These are phyloP conservation scores for Fusarium equiseti DNA, from an alignment of 2,329 filamentous ascomycete species.

Conservation along the genomic window DNA sequence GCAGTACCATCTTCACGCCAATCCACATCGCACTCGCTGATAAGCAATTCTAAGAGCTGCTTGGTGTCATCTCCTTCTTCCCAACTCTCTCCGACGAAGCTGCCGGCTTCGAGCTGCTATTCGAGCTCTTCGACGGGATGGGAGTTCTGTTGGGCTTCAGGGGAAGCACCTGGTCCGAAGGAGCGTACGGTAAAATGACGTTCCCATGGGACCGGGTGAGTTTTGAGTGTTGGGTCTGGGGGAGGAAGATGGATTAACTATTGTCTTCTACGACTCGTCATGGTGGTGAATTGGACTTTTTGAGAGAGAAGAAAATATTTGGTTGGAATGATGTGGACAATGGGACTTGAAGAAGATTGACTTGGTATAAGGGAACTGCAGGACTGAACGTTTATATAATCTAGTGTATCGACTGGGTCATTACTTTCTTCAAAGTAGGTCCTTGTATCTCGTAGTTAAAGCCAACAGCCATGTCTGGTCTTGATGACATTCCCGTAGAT, in stretches of 20 bases:
- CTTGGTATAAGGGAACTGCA: neutral
- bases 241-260: neutral
- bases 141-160: neutral
- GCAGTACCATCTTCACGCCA: neutral
- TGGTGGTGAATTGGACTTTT: neutral
- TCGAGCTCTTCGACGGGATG: neutral
- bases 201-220: constrained; percentile 4
- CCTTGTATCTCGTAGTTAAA: neutral
- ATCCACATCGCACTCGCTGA: neutral
- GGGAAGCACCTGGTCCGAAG: constrained; percentile 1
- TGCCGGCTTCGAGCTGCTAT: neutral
- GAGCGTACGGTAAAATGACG: neutral
- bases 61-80: neutral
- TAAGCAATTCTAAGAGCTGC: neutral
- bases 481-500: too few species aligned
- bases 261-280: neutral
- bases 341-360: neutral
- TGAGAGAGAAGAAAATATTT: too few species aligned
- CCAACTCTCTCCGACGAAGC: neutral
- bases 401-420: neutral
- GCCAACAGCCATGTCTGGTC: too few species aligned
- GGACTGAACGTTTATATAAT: neutral
- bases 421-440: neutral
- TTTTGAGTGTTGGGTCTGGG: constrained; percentile 7
- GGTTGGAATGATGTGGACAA: neutral